These are phyloP conservation scores for Epichloe sylvatica DNA, from an alignment of 2,329 filamentous ascomycete species.

Conservation along the genomic window DNA sequence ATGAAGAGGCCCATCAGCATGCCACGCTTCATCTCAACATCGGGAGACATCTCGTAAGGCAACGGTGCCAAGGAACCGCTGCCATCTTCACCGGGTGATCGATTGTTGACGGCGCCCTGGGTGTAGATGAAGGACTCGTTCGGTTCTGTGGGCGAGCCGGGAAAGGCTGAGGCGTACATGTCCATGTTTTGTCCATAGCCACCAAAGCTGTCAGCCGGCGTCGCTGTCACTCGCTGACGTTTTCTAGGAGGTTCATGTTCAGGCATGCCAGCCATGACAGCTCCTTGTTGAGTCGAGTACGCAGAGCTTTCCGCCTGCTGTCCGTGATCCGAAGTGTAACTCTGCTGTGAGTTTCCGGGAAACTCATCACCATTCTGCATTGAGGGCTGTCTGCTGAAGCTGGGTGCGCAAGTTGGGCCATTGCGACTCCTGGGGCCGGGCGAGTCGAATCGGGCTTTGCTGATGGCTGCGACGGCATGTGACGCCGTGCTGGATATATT, in stretches of 20 bases:
- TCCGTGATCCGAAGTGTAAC: conserved; percentile 60
- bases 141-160: conserved; percentile 63
- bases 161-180: conserved; percentile 33
- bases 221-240: conserved; percentile 47
- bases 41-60: conserved; percentile 43
- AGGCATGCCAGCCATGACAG: conserved; percentile 25
- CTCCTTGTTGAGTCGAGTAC: conserved; percentile 49
- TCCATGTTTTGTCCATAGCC: conserved; percentile 37
- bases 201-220: conserved; percentile 43
- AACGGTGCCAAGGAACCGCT: conserved; percentile 51
- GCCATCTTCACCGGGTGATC: conserved; percentile 32
- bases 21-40: conserved; percentile 67
- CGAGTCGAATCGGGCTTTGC: conserved; percentile 87
- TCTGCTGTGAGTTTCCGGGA: conserved; percentile 71
- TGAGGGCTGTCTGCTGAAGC: conserved; percentile 57
- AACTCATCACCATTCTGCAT: conserved; percentile 57
- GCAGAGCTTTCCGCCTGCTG: conserved; percentile 53
- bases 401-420: conserved; percentile 51
- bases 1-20: conserved; percentile 73
- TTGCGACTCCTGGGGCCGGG: conserved; percentile 55
- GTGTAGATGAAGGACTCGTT: conserved; percentile 66
- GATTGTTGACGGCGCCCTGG: conserved; percentile 32
- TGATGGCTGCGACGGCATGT: conserved; percentile 88
- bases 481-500: conserved; percentile 91
- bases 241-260: conserved; percentile 71